phyloP scores from a whole-genome alignment of 164 flowering plant genomes.

The Dillenia turbinata region DNA sequence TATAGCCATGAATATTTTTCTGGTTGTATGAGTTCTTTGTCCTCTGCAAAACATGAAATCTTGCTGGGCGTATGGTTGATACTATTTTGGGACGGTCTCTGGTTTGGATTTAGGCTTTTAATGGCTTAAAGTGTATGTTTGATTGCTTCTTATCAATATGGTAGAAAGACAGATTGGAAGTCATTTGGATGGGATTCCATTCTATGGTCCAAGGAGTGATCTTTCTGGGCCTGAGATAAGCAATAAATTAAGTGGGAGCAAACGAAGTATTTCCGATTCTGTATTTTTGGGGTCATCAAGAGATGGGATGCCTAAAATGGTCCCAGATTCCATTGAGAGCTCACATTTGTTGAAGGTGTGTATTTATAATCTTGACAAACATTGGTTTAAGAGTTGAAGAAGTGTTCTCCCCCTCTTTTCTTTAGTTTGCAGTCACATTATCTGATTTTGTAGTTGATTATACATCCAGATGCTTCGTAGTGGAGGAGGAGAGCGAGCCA shows the following conservation, averaged over 20 bases:
- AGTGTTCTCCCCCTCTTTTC: too few species aligned
- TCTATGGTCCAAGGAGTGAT: constrained; percentile 58
- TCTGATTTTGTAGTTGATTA: constrained; percentile 8
- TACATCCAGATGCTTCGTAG: constrained; percentile 50
- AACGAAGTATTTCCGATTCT: constrained; percentile 71
- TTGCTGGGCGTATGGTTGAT: constrained; percentile 1
- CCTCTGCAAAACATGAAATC: neutral
- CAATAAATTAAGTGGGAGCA: constrained; percentile 48
- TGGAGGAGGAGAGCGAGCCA: constrained; percentile 48
- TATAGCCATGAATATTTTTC: neutral
- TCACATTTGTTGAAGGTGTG: constrained; percentile 67
- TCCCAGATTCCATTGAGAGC: constrained; percentile 50
- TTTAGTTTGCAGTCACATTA: neutral
- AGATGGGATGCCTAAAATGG: constrained; percentile 41
- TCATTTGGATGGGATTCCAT: constrained; percentile 68
- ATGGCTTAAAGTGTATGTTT: constrained; percentile 11
- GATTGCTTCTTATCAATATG: constrained; percentile 13
- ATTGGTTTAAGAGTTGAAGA: neutral
- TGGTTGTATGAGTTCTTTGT: neutral
- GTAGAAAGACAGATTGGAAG: constrained; percentile 58
- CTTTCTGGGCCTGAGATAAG: constrained; percentile 50
- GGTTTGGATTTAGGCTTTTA: neutral
- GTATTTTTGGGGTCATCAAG: constrained; percentile 48
- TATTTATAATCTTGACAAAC: neutral
- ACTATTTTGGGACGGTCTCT: neutral